Evolutionary conservation across 1,284 basidiomycete genomes (phyloP).

Genomic region (Trametes hirsuta): DNA sequence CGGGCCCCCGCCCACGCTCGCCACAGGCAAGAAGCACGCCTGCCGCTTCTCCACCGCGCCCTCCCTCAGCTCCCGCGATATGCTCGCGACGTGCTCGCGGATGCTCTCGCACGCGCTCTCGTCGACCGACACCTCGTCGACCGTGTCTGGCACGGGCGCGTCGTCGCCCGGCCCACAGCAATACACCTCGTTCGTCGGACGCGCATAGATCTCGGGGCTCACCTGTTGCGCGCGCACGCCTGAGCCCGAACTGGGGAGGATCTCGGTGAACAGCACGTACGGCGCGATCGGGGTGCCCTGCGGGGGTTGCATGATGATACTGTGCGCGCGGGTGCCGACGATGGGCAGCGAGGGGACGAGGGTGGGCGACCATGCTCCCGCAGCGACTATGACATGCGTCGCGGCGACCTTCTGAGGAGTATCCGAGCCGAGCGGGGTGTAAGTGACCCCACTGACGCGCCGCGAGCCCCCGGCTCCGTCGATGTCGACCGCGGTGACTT

Average conservation of each 20-base stretch:
- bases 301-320: conserved; percentile 57
- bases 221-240: conserved; percentile 28
- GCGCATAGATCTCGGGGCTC: conserved; percentile 71
- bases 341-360: conserved; percentile 58
- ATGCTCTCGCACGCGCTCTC: conserved; percentile 55
- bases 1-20: conserved; percentile 53
- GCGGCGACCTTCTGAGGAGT: conserved; percentile 47
- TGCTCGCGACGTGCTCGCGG: conserved; percentile 54
- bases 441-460: conserved; percentile 58
- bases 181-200: conserved; percentile 70
- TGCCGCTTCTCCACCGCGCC: conserved; percentile 57
- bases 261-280: conserved; percentile 71
- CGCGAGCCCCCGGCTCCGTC: conserved; percentile 31
- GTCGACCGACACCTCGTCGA: conserved; percentile 65
- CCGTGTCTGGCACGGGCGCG: conserved; percentile 55
- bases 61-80: conserved; percentile 56
- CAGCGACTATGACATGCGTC: conserved; percentile 74
- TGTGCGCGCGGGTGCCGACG: conserved; percentile 64
- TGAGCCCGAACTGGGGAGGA: conserved; percentile 37
- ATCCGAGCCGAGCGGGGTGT: conserved; percentile 37
- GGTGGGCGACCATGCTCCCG: conserved; percentile 86
- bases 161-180: conserved; percentile 72
- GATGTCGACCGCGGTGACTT: conserved; percentile 47
- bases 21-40: conserved; percentile 71
- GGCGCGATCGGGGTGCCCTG: conserved; percentile 52